phyloP scores from a whole-genome alignment of 352 stramenopile species.

The Phytophthora capsici region DNA sequence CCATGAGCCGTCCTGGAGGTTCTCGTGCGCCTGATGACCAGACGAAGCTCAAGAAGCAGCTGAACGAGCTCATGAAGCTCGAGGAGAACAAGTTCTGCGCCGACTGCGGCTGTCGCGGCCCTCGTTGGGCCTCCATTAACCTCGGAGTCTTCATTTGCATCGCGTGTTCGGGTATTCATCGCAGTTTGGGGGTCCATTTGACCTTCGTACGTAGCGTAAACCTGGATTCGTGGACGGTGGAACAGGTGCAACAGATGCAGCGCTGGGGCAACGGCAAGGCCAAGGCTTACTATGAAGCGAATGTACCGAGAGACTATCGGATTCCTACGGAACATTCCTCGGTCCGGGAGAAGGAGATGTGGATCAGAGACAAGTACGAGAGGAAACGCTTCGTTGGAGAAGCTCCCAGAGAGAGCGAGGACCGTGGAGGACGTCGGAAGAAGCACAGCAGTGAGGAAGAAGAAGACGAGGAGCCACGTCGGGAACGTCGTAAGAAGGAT shows the following conservation, averaged over 20 bases:
- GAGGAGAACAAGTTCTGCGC: conserved; percentile 93
- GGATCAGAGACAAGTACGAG: conserved; percentile 93
- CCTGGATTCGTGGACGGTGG: conserved; percentile 93
- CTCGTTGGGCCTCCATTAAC: conserved; percentile 94
- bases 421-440: conserved; percentile 38
- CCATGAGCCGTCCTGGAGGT: conserved; percentile 53
- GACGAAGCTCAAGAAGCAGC: conserved; percentile 88
- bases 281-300: conserved; percentile 92
- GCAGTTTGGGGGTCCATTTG: conserved; percentile 93
- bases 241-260: conserved; percentile 93
- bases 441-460: conserved; percentile 55
- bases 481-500: conserved; percentile 29
- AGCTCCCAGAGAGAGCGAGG: conserved; percentile 17
- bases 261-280: conserved; percentile 90
- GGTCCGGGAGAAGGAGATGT: conserved; percentile 90
- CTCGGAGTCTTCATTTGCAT: conserved; percentile 96
- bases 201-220: conserved; percentile 94
- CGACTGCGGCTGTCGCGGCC: conserved; percentile 87
- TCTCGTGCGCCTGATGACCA: conserved; percentile 72
- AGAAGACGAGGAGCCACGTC: conserved; percentile 45
- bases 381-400: conserved; percentile 81
- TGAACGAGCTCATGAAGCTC: conserved; percentile 90
- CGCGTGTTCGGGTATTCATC: conserved; percentile 93
- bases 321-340: conserved; percentile 80
- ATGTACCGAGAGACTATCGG: conserved; percentile 78